Evolutionary conservation across 306 rosid genomes (phyloP).

Genomic region (Carpinus viminea): DNA sequence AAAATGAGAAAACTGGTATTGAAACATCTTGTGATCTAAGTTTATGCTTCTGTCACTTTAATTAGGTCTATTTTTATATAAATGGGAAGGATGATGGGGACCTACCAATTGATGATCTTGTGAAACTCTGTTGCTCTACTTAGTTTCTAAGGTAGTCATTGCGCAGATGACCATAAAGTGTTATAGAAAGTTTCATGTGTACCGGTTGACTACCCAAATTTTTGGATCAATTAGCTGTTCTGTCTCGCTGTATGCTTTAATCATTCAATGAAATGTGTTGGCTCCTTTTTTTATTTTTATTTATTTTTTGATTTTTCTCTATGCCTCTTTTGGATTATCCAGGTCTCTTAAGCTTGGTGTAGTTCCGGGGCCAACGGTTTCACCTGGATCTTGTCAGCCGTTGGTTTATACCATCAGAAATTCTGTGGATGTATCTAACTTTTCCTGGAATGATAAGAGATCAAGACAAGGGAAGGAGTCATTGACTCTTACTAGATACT

Average conservation of each 20-base stretch:
- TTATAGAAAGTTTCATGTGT: not conserved
- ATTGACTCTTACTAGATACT: constrained; percentile 82
- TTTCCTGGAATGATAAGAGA: constrained; percentile 94
- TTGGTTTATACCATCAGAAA: constrained; percentile 59
- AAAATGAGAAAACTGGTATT: not conserved
- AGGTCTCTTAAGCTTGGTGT: constrained; percentile 98
- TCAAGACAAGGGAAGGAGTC: constrained; percentile 98
- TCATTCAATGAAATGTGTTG: constrained; percentile 10
- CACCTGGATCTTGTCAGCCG: constrained; percentile 77
- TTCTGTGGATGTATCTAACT: constrained; percentile 75
- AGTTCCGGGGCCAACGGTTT: constrained; percentile 61
- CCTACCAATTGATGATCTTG: not conserved
- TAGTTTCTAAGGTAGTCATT: not conserved
- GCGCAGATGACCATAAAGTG: not conserved
- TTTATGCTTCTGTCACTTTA: not conserved
- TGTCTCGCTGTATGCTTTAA: constrained; percentile 20
- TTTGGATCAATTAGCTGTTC: constrained; percentile 5
- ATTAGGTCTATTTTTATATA: not conserved
- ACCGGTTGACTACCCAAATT: constrained; percentile 7
- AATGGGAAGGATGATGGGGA: not conserved
- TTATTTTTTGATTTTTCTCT: constrained; percentile 16
- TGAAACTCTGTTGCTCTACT: not conserved
- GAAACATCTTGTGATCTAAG: constrained; percentile 7
- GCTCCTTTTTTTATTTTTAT: not conserved
- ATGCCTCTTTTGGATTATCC: constrained; percentile 28